phyloP scores from a whole-genome alignment of 2,329 filamentous ascomycete genomes.

The Monilinia laxa region DNA sequence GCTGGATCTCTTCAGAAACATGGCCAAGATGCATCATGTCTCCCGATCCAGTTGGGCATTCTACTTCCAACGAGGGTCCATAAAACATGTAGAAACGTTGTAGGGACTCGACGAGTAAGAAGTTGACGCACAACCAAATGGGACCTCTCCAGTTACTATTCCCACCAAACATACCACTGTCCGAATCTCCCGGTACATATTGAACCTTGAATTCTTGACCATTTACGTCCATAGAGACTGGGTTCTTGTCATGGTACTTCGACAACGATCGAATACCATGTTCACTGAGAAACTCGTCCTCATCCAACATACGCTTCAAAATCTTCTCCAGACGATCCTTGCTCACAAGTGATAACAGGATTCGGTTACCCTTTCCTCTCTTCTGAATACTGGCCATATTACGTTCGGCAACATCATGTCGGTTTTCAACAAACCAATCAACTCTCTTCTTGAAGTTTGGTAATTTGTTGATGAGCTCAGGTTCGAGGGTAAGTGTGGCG shows the following conservation, averaged over 20 bases:
- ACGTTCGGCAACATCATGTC: conserved; percentile 80
- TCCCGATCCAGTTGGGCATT: conserved; percentile 90
- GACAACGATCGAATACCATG: conserved; percentile 91
- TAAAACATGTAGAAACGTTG: conserved; percentile 97
- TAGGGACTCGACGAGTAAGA: conserved; percentile 89
- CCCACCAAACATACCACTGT: conserved; percentile 90
- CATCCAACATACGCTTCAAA: conserved; percentile 86
- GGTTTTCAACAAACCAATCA: conserved; percentile 91
- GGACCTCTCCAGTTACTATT: conserved; percentile 98
- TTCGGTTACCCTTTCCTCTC: conserved; percentile 84
- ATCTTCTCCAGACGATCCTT: conserved; percentile 91
- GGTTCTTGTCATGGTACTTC: conserved; percentile 85
- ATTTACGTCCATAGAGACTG: conserved; percentile 94
- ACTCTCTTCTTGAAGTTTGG: conserved; percentile 91
- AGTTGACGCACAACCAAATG: conserved; percentile 96
- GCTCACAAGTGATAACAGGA: conserved; percentile 86
- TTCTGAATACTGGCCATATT: conserved; percentile 93
- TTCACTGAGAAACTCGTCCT: conserved; percentile 87
- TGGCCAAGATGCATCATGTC: conserved; percentile 95
- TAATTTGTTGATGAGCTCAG: conserved; percentile 87
- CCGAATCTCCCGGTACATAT: conserved; percentile 93
- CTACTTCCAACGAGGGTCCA: conserved; percentile 80
- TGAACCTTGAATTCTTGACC: conserved; percentile 83
- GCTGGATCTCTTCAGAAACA: conserved; percentile 92
- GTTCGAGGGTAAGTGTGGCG: conserved; percentile 87